Base-by-base conservation (phyloP, 1,284 basidiomycete species). In the Boletus sp. region DNA sequence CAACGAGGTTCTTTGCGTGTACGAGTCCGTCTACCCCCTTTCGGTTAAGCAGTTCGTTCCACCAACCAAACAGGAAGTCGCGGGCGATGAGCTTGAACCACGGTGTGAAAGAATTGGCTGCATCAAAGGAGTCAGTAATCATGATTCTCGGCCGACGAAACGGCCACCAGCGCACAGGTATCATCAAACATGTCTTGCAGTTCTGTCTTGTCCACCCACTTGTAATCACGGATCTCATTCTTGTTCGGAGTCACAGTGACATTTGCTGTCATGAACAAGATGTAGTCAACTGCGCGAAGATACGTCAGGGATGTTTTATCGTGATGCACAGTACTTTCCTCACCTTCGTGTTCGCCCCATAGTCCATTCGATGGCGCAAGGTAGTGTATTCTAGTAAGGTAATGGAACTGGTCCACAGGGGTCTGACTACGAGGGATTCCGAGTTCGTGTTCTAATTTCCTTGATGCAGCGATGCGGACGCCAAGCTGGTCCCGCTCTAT, bases 301-400 rank as follows among this genome's bases (percentile, higher is more conserved):
- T 36, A 40, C 44, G 41, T 55, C 41, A 54, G 43, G 22, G 46
- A 1, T 8, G 27, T 29, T 23, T 22, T 27, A 14, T n/a, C 5
- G 37, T 43, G 23, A 19, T 23, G 16, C 3, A 9, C 23, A 30
- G 3, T 13, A 27, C 20, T 22, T 23, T 46, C 16, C 80, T 57
- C 62, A 94, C 95, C 87, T 83, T 99, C 96, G 63, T 99, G 96
- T 69, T 99, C 96, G 46, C 96, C 96, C 96, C 96, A 99, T 57
- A 88, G 72, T 6, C 91, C 94, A 68, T 90, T 72, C 19, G 89
- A 92, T 2, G 96, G 94, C 0, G 96, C 96, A 40, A 99, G 80
- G 69, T 99, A 99, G 72, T 99, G 96, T 64, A 99, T 99, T 53
- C 90, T 79, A 14, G 95, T 96, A 43, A 99, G 76, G 69, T 94